Evolutionary conservation across 331 rosid species (phyloP), one percentile per base, ranked within the genome.

Genomic region (Erythrophleum ivorense): DNA sequence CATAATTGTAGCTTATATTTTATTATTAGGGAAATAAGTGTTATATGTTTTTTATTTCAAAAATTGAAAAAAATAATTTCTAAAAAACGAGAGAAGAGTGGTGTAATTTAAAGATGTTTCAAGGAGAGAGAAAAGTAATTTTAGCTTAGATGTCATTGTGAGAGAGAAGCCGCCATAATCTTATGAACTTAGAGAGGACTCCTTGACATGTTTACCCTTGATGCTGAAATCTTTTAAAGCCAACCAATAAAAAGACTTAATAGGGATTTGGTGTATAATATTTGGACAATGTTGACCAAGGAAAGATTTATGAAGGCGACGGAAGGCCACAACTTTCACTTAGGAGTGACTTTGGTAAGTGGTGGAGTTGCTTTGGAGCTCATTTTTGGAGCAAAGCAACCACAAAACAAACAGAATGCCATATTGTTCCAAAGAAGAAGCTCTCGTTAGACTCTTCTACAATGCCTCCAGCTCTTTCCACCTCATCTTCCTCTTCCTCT

Each of bases 371-470:
- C 88, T 79, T 77, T 72, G 87, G 85, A 84, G 54, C 68, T 87
- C 91, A 88, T 81, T 90, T 24, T 90, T 83, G 87, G 82, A 81
- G 81, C 79, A 81, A 12, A 77, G 81, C 81, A 58, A 82, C 6
- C 49, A 38, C 71, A 16, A 7, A 38, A 8, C 31, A 21, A 76
- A 24, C 78, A 88, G 69, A 91, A 94, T 96, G 99, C 90, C 83
- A 90, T 31, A 19, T 45, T 92, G 92, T 85, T 91, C 96, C 8
- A 83, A 85, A 83, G 89, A 93, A 89, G 99, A 94, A 96, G 97
- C 97, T 86, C 93, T 96, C 63, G 81, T 86, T 85, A 92, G 92
- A 85, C 95, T 96, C 81, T 96, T 94, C 95, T 86, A 89, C 97
- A 92, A 92, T 87, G 87, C 81, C 81, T 96, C 99, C 10, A 71